Evolutionary conservation across 306 rosid genomes (phyloP).

Genomic region (Cotoneaster glaucophyllus): DNA sequence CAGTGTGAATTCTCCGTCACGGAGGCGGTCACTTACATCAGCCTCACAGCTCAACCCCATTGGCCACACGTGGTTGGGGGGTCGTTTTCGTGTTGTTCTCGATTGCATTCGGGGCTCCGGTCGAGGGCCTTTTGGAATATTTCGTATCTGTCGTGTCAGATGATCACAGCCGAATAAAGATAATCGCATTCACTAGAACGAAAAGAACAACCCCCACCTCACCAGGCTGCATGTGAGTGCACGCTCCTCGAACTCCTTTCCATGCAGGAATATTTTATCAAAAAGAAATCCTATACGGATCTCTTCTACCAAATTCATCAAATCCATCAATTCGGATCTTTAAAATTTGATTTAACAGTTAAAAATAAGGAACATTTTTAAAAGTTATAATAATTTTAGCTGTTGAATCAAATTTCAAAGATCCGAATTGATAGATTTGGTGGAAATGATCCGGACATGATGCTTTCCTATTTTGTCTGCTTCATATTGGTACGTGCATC

Average conservation of each 20-base stretch:
- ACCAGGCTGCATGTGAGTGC: background rate
- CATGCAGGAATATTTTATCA: background rate
- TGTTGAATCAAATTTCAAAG: too few species aligned
- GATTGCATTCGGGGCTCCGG: conserved; percentile 19
- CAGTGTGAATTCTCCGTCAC: conserved; percentile 2
- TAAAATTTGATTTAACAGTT: too few species aligned
- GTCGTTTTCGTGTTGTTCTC: conserved; percentile 22
- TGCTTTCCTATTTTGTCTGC: too few species aligned
- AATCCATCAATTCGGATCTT: too few species aligned
- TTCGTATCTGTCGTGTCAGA: conserved; percentile 41
- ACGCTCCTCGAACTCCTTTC: background rate
- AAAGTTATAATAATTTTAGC: too few species aligned
- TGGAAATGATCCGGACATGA: too few species aligned
- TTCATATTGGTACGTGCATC: background rate
- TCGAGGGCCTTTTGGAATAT: conserved; percentile 28
- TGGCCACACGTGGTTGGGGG: conserved; percentile 27
- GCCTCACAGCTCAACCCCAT: conserved; percentile 8
- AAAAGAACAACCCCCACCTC: background rate
- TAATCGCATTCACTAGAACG: conserved; percentile 24
- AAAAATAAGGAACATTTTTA: too few species aligned
- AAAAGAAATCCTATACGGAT: too few species aligned
- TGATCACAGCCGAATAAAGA: conserved; percentile 42
- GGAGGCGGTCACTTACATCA: background rate
- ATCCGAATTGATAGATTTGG: too few species aligned
- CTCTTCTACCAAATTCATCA: too few species aligned